Evolutionary conservation across 805 yeast species (phyloP), one percentile per base, ranked within the genome.

Genomic region (Metschnikowia dekortorum): DNA sequence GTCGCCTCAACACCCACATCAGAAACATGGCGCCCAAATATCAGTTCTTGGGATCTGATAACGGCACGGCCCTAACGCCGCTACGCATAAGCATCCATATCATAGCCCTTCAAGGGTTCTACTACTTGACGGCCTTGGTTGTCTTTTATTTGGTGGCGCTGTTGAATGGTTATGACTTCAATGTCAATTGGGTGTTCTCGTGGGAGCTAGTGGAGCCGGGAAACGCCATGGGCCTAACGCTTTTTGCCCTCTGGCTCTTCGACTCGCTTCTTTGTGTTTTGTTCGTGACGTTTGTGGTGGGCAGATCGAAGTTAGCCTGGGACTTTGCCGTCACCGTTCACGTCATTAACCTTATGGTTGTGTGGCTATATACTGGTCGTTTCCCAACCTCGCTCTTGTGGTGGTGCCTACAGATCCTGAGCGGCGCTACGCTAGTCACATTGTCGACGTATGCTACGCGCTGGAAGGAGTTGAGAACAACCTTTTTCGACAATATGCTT

Each of bases 291-390:
- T 68, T 91, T 1, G 83, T 92, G 29, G 96, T 92, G 10, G 97
- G 98, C 0, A 75, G 98, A 50, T 87, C 96, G 39, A 94, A 92
- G 65, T 71, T 92, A 45, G 98, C 97, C 0, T 87, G 96, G 87
- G 99, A 92, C 68, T 92, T 94, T 71, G 97, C 96, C 9, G 63
- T 92, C n/a, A 94, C 99, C 0, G 81, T 92, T 13, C 97, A 94
- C 66, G 81, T 86, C 22, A 78, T 94, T 46, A 85, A 92, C 68
- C 67, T 92, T 26, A 47, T 83, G 3, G 82, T 89, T 3, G 88
- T 83, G 0, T 83, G 88, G 82, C 52, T 80, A 1, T 82, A 81
- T 55, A 75, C 88, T 1, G 78, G 81, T 0, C 74, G 76, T 31
- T 78, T 92, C 54, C 99, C 99, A 0, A 69, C 71, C 13, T 80